Evolutionary conservation across 192 early-diverging fungal species (phyloP).

Genomic region (Diversispora epigaea): DNA sequence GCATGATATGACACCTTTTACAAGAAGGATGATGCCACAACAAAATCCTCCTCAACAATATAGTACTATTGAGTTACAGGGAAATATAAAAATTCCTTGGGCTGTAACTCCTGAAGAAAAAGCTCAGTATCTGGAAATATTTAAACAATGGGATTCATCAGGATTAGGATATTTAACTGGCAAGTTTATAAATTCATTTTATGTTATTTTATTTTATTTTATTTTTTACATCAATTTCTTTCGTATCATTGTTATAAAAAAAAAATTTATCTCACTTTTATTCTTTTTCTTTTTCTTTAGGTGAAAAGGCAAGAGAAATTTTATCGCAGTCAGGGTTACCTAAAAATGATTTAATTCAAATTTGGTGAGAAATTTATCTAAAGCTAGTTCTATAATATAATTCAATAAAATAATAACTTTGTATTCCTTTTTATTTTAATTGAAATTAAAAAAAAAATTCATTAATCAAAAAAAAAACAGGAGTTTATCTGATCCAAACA

Average conservation of each 20-base stretch:
- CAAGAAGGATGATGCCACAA: slow-evolving; percentile 37
- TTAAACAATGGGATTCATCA: slow-evolving; percentile 71
- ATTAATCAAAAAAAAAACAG: slow-evolving; percentile 37
- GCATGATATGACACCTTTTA: slow-evolving; percentile 9
- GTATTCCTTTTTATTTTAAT: slow-evolving; percentile 3
- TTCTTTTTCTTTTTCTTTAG: slow-evolving; percentile 24
- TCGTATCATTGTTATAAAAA: too few species aligned
- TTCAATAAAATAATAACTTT: not conserved
- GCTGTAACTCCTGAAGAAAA: slow-evolving; percentile 58
- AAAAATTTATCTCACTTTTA: slow-evolving; percentile 3
- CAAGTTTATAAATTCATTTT: slow-evolving; percentile 8
- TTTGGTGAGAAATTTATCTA: slow-evolving; percentile 56
- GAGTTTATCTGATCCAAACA: slow-evolving; percentile 75
- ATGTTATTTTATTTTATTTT: not conserved
- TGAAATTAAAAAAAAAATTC: not conserved
- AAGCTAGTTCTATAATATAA: not conserved
- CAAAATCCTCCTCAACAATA: slow-evolving; percentile 44
- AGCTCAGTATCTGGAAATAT: slow-evolving; percentile 62
- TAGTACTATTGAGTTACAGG: slow-evolving; percentile 36
- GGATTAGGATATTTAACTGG: slow-evolving; percentile 69
- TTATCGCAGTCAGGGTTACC: slow-evolving; percentile 72
- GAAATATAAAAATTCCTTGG: slow-evolving; percentile 51
- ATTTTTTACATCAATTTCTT: not conserved
- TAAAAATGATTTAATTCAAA: slow-evolving; percentile 68
- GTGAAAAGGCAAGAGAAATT: slow-evolving; percentile 68